Conservation (phyloP, 192 early-diverging fungal genomes). For the Umbelopsis sp. region DNA sequence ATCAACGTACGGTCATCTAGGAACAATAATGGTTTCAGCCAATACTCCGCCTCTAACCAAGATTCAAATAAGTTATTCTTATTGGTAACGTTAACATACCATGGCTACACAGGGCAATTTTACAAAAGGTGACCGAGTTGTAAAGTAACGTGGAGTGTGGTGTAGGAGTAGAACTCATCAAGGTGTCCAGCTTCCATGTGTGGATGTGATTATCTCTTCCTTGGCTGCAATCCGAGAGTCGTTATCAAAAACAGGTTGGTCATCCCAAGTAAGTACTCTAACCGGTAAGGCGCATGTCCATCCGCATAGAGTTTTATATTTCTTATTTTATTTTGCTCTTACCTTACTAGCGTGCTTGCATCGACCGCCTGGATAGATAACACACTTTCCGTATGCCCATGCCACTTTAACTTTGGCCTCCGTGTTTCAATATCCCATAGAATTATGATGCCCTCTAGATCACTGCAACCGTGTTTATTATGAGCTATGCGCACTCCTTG, state of each 20-base stretch:
- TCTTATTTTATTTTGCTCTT: background rate
- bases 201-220: conserved; percentile 37
- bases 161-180: background rate
- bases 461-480: conserved; percentile 3
- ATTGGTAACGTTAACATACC: background rate
- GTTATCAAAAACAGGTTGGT: too few relatives aligned
- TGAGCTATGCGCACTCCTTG: too few relatives aligned
- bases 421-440: conserved; percentile 32
- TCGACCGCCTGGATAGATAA: conserved; percentile 18
- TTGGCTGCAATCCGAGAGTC: conserved; percentile 20
- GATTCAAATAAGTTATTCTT: background rate
- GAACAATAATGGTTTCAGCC: background rate
- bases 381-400: conserved; percentile 27
- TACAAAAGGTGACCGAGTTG: conserved; percentile 31
- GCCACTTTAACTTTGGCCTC: conserved; percentile 30
- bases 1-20: conserved; percentile 15
- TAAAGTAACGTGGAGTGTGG: conserved; percentile 19
- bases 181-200: conserved; percentile 24
- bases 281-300: too few relatives aligned
- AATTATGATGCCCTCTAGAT: conserved; percentile 27
- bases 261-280: too few relatives aligned
- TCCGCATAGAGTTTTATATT: too few relatives aligned
- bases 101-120: conserved; percentile 16
- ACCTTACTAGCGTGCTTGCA: conserved; percentile 27
- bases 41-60: background rate